A percentile compares a stretch with the other conserved stretches of the same genome.
Evolutionary conservation across 345 rosid species (phyloP).

Genomic region (Turnera subulata): DNA sequence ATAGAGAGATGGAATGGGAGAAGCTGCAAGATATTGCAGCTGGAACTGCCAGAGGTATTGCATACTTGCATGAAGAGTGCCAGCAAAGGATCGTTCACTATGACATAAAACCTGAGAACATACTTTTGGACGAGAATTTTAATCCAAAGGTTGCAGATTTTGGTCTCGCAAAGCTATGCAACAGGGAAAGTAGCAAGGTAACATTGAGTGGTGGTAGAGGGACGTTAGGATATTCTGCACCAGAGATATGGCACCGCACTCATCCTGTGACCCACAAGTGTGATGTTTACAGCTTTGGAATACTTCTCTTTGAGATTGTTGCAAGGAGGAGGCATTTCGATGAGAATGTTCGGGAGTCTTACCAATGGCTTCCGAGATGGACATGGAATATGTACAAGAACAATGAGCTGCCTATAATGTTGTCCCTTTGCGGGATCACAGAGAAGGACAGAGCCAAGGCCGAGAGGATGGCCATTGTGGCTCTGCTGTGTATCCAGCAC

Average conservation of each 20-base stretch:
- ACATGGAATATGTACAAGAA: conserved; percentile 15
- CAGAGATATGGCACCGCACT: conserved; percentile 7
- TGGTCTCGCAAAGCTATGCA: conserved; percentile 22
- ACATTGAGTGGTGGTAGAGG: conserved; percentile 5
- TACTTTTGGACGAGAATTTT: conserved; percentile 17
- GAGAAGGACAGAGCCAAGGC: conserved; percentile 21
- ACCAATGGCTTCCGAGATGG: conserved; percentile 16
- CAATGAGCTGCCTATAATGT: background rate
- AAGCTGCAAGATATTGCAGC: conserved; percentile 12
- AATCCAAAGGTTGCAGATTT: conserved; percentile 25
- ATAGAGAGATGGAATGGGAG: conserved; percentile 7
- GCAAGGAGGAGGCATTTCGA: conserved; percentile 14
- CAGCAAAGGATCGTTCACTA: conserved; percentile 21
- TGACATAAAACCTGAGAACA: conserved; percentile 32
- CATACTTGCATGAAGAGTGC: conserved; percentile 26
- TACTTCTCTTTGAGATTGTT: conserved; percentile 21
- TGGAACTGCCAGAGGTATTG: conserved; percentile 19
- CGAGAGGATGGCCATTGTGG: conserved; percentile 27
- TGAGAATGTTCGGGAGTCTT: background rate
- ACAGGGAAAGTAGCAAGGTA: background rate
- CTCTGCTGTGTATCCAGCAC: conserved; percentile 30
- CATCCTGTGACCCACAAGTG: conserved; percentile 14
- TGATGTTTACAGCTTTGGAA: conserved; percentile 30
- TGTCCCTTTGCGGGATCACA: conserved; percentile 17
- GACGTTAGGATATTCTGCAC: conserved; percentile 16